Percentiles rank a stretch among this genome's conserved stretches.
phyloP scores from a whole-genome alignment of 805 yeast genomes.

The Debaryomyces prosopidis region DNA sequence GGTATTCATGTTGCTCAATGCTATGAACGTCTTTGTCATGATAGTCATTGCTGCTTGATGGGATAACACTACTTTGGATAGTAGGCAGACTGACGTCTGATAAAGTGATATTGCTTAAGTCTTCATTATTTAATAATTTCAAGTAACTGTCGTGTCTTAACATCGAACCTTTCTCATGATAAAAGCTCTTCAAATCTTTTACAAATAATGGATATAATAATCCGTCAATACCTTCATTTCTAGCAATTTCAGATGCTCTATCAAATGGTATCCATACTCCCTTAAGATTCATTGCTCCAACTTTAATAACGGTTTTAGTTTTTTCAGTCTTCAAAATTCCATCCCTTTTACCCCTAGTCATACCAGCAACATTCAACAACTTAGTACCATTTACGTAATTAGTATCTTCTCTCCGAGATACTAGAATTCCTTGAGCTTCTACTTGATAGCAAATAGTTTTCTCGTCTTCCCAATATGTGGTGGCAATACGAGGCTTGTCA shows the following conservation, averaged over 20 bases:
- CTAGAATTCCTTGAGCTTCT: slow-evolving; percentile 29
- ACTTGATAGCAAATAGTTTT: slow-evolving; percentile 40
- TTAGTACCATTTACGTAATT: slow-evolving; percentile 40
- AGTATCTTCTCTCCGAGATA: slow-evolving; percentile 37
- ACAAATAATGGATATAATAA: slow-evolving; percentile 35
- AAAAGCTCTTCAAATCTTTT: slow-evolving; percentile 28
- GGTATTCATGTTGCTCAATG: too few relatives aligned
- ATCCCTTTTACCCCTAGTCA: slow-evolving; percentile 42
- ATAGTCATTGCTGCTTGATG: too few relatives aligned
- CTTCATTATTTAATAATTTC: neutral
- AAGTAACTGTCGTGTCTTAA: slow-evolving; percentile 14
- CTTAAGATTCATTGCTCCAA: slow-evolving; percentile 40
- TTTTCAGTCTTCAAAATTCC: slow-evolving; percentile 39
- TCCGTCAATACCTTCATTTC: slow-evolving; percentile 38
- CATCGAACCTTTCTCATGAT: slow-evolving; percentile 22
- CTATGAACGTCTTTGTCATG: too few relatives aligned
- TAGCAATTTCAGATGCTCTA: slow-evolving; percentile 38
- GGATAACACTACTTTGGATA: too few relatives aligned
- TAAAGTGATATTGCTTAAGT: too few relatives aligned
- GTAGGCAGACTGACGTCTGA: too few relatives aligned
- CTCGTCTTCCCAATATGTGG: slow-evolving; percentile 40
- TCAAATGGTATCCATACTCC: slow-evolving; percentile 45
- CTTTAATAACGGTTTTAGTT: slow-evolving; percentile 28
- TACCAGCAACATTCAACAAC: slow-evolving; percentile 36
- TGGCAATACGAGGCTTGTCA: slow-evolving; percentile 33